phyloP scores from a whole-genome alignment of 345 rosid species.

The Brassica juncea region DNA sequence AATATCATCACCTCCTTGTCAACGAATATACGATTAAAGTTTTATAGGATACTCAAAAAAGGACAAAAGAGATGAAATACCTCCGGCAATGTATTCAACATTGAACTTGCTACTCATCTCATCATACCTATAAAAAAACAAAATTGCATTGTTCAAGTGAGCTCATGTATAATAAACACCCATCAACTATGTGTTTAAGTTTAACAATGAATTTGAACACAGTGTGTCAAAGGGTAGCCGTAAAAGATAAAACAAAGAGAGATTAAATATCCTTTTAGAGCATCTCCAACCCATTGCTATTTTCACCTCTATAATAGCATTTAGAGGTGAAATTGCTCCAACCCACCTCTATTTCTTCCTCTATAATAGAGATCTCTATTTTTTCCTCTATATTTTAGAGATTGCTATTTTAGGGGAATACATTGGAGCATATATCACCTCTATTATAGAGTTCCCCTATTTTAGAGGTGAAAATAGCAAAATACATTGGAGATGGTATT shows the following conservation, averaged over 20 bases:
- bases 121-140: conserved; percentile 32
- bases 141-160: neutral
- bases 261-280: neutral
- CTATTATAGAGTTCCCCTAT: too few species aligned
- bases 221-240: neutral
- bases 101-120: conserved; percentile 37
- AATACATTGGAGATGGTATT: too few species aligned
- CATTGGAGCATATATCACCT: too few species aligned
- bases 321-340: too few species aligned
- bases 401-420: too few species aligned
- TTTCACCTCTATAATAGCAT: too few species aligned
- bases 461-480: too few species aligned
- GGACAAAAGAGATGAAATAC: conserved; percentile 6
- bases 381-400: too few species aligned
- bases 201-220: neutral
- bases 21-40: neutral
- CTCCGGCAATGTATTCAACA: conserved; percentile 45
- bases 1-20: neutral
- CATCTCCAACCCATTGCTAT: too few species aligned
- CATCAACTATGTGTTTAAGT: neutral
- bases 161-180: neutral
- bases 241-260: neutral
- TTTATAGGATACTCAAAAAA: neutral
- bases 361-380: too few species aligned
- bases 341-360: too few species aligned